Conservation (phyloP, 768 basidiomycete species). For the Wakefieldia striispora region DNA sequence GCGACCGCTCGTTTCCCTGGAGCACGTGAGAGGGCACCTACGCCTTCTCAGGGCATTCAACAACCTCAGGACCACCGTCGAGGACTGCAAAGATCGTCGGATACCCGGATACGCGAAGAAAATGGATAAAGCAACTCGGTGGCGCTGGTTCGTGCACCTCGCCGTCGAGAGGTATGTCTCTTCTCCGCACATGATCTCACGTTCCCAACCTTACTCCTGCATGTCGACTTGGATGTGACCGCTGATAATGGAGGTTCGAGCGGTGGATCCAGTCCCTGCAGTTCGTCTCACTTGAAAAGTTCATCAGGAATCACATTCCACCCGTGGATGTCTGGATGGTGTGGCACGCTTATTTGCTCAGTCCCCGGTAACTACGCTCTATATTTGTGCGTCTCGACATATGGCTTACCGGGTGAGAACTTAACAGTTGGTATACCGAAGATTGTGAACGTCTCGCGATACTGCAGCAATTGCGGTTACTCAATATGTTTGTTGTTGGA, state of each 20-base stretch:
- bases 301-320: constrained; percentile 28
- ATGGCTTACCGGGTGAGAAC: background rate
- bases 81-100: constrained; percentile 26
- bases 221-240: background rate
- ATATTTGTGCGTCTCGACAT: background rate
- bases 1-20: constrained; percentile 30
- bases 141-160: constrained; percentile 40
- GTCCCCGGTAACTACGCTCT: constrained; percentile 28
- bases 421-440: constrained; percentile 31
- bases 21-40: constrained; percentile 36
- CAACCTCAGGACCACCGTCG: constrained; percentile 27
- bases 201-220: background rate
- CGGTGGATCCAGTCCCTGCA: constrained; percentile 30
- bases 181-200: background rate
- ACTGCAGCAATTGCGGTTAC: constrained; percentile 23
- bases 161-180: constrained; percentile 36
- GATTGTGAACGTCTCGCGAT: constrained; percentile 31
- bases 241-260: constrained; percentile 30
- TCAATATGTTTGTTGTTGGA: constrained; percentile 28
- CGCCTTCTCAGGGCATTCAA: constrained; percentile 34
- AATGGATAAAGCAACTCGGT: constrained; percentile 18
- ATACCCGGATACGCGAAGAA: constrained; percentile 24
- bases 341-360: constrained; percentile 42
- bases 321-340: constrained; percentile 43
- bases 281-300: constrained; percentile 24